Conservation (phyloP, 2,329 filamentous ascomycete genomes). For the Curvularia spicifera region DNA sequence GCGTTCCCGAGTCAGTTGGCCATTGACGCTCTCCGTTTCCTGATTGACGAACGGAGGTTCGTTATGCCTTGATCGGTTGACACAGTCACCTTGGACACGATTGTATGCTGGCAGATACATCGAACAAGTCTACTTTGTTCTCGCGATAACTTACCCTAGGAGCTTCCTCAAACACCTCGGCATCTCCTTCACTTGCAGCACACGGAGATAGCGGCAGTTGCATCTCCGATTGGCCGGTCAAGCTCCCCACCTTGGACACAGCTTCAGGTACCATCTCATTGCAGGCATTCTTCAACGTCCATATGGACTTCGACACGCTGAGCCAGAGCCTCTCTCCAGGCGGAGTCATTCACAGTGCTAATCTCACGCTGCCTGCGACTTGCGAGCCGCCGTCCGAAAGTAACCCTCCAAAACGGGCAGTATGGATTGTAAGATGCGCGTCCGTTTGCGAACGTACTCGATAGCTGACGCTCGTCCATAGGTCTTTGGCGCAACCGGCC, state of each 20-base stretch:
- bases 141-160: not conserved
- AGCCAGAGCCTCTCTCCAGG: constrained; percentile 48
- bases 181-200: constrained; percentile 13
- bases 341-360: constrained; percentile 46
- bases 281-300: constrained; percentile 17
- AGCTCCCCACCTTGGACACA: constrained; percentile 34
- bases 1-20: constrained; percentile 37
- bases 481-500: constrained; percentile 96
- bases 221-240: constrained; percentile 39
- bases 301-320: constrained; percentile 46
- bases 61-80: constrained; percentile 28
- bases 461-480: constrained; percentile 6
- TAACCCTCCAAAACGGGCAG: constrained; percentile 73
- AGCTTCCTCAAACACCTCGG: not conserved
- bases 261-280: constrained; percentile 18
- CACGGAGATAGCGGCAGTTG: constrained; percentile 25
- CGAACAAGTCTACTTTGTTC: not conserved
- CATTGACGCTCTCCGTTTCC: constrained; percentile 35
- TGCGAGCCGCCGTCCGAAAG: constrained; percentile 81
- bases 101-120: not conserved
- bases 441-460: not conserved
- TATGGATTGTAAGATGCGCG: constrained; percentile 77
- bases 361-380: constrained; percentile 74
- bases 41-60: constrained; percentile 38
- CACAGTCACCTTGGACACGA: too few relatives aligned